Conservation (phyloP, 2,329 filamentous ascomycete genomes). For the Drechslerella stenobrocha region DNA sequence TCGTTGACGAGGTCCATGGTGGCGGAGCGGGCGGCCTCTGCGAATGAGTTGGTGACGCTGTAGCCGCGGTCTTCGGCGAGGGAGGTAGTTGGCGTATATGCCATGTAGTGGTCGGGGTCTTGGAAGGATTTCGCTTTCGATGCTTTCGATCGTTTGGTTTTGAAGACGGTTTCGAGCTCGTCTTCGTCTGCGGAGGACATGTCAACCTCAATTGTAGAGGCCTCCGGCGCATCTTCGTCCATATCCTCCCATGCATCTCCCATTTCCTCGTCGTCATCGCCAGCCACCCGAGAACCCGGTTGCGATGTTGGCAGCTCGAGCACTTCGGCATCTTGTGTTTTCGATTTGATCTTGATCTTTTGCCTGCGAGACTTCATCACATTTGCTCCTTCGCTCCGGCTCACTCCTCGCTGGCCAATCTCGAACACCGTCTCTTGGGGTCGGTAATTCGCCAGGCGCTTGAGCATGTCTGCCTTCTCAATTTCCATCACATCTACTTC, state of each 20-base stretch:
- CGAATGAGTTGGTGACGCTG: conserved; percentile 85
- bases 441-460: conserved; percentile 82
- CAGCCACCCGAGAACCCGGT: conserved; percentile 55
- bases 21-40: conserved; percentile 79
- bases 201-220: conserved; percentile 55
- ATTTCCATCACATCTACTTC: conserved; percentile 68
- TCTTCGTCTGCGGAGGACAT: conserved; percentile 65
- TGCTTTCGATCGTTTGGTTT: conserved; percentile 56
- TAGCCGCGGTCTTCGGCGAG: conserved; percentile 88
- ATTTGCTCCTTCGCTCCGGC: conserved; percentile 68
- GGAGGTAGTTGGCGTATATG: conserved; percentile 82
- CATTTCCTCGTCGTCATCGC: conserved; percentile 55
- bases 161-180: conserved; percentile 71
- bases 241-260: conserved; percentile 53
- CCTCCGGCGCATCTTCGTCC: conserved; percentile 54
- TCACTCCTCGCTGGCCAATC: conserved; percentile 73
- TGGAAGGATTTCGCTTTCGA: conserved; percentile 68
- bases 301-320: conserved; percentile 41
- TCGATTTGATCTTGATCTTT: conserved; percentile 61
- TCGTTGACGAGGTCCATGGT: conserved; percentile 94
- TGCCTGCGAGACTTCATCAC: conserved; percentile 73
- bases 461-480: conserved; percentile 81
- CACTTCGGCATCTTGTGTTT: conserved; percentile 59
- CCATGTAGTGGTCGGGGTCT: conserved; percentile 93
- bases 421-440: conserved; percentile 97